Conservation (phyloP, 2,329 filamentous ascomycete genomes). For the Dendryphion nanum region DNA sequence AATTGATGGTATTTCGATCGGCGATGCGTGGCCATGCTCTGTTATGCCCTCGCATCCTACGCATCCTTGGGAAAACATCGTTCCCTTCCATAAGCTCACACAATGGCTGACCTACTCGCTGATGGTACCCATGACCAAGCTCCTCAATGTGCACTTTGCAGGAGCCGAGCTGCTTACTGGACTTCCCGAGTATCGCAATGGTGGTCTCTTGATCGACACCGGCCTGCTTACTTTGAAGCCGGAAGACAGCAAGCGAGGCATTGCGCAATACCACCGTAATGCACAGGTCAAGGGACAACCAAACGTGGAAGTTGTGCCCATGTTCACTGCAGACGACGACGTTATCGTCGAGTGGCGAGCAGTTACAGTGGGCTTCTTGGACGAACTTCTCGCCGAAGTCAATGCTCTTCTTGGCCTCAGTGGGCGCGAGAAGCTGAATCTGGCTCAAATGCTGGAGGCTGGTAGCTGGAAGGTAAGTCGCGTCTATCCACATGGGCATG, state of each 20-base stretch:
- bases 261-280: slow-evolving; percentile 68
- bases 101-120: slow-evolving; percentile 95
- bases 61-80: slow-evolving; percentile 74
- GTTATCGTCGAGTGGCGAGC: slow-evolving; percentile 80
- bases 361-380: slow-evolving; percentile 71
- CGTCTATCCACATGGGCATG: too few species aligned
- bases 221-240: slow-evolving; percentile 76
- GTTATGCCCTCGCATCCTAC: slow-evolving; percentile 75
- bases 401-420: slow-evolving; percentile 66
- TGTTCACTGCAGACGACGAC: slow-evolving; percentile 71
- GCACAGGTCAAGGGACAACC: slow-evolving; percentile 69
- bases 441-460: slow-evolving; percentile 90
- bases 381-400: slow-evolving; percentile 68
- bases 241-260: slow-evolving; percentile 66
- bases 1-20: slow-evolving; percentile 82
- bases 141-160: slow-evolving; percentile 78
- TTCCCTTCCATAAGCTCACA: slow-evolving; percentile 89
- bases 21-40: slow-evolving; percentile 90
- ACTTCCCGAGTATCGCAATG: slow-evolving; percentile 88
- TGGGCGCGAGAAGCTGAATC: slow-evolving; percentile 67
- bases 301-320: slow-evolving; percentile 70
- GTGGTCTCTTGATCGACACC: slow-evolving; percentile 64
- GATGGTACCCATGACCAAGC: slow-evolving; percentile 83
- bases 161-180: slow-evolving; percentile 83
- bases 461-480: slow-evolving; percentile 90